Percentiles rank a stretch among this genome's conserved stretches.
These are phyloP conservation scores for Daedaleopsis nitida DNA, from an alignment of 768 basidiomycete genomes.

Conservation along the genomic window DNA sequence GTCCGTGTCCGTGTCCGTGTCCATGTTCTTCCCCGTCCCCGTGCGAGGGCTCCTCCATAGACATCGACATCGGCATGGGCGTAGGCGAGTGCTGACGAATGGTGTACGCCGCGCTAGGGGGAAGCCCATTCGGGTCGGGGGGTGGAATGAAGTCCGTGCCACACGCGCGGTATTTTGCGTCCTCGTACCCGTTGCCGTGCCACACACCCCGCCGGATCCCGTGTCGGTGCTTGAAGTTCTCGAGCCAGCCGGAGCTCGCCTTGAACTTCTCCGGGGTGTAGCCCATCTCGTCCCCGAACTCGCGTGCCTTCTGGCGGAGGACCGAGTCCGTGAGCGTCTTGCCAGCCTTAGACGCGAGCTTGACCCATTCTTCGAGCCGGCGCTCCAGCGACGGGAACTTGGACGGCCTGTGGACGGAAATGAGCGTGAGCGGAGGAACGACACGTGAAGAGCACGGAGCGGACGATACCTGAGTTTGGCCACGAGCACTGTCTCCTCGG, in stretches of 20 bases:
- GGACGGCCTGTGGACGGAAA: slow-evolving; percentile 54
- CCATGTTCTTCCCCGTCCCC: too few species aligned
- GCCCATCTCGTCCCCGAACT: slow-evolving; percentile 56
- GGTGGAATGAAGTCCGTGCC: slow-evolving; percentile 7
- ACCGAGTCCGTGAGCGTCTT: slow-evolving; percentile 63
- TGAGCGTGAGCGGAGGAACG: not conserved
- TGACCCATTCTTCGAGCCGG: slow-evolving; percentile 61
- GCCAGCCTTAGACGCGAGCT: slow-evolving; percentile 50
- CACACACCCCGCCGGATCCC: slow-evolving; percentile 71
- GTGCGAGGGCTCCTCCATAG: not conserved
- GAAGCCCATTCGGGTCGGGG: not conserved
- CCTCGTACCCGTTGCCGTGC: slow-evolving; percentile 42
- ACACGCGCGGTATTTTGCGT: slow-evolving; percentile 5
- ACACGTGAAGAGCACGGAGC: slow-evolving; percentile 2
- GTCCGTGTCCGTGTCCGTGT: too few species aligned
- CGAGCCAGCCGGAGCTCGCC: slow-evolving; percentile 90
- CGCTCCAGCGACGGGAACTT: slow-evolving; percentile 82
- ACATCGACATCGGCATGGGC: not conserved
- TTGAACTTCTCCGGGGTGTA: slow-evolving; percentile 79
- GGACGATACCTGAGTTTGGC: slow-evolving; percentile 66
- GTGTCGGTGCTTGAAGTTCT: slow-evolving; percentile 86
- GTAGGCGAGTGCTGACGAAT: not conserved
- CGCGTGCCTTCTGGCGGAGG: slow-evolving; percentile 67
- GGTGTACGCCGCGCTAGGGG: not conserved
- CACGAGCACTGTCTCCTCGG: slow-evolving; percentile 56